phyloP scores from a whole-genome alignment of 768 basidiomycete species.

The Tubosaeta sp. region DNA sequence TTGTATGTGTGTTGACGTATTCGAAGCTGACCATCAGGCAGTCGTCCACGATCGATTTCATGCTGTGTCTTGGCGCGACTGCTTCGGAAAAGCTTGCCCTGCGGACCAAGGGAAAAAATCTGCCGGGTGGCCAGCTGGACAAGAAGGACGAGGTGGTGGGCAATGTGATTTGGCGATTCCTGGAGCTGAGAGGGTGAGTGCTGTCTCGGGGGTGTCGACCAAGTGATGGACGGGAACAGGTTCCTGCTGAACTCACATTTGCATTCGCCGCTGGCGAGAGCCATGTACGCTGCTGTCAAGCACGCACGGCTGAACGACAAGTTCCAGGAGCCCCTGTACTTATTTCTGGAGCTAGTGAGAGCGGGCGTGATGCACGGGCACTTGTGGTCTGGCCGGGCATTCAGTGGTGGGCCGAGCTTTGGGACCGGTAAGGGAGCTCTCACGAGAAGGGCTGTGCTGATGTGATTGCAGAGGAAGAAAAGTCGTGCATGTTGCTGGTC shows the following conservation, averaged over 20 bases:
- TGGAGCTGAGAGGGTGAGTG: slow-evolving; percentile 85
- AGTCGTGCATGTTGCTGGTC: slow-evolving; percentile 89
- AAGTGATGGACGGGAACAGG: slow-evolving; percentile 38
- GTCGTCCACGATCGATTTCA: slow-evolving; percentile 98
- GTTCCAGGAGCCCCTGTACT: slow-evolving; percentile 94
- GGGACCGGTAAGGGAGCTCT: slow-evolving; percentile 64
- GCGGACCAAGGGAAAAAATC: slow-evolving; percentile 71
- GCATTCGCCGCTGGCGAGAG: slow-evolving; percentile 86
- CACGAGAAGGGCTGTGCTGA: slow-evolving; percentile 25
- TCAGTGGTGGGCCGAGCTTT: slow-evolving; percentile 94
- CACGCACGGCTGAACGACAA: slow-evolving; percentile 88
- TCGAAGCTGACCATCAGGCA: slow-evolving; percentile 34
- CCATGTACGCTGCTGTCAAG: slow-evolving; percentile 81
- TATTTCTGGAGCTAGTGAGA: slow-evolving; percentile 92
- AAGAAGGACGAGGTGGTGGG: slow-evolving; percentile 99
- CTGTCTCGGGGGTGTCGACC: neutral
- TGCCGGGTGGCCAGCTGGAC: slow-evolving; percentile 56
- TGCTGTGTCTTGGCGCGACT: slow-evolving; percentile 90
- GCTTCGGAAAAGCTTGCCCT: slow-evolving; percentile 71
- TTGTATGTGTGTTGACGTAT: slow-evolving; percentile 12
- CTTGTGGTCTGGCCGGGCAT: slow-evolving; percentile 80
- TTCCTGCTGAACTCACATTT: slow-evolving; percentile 86
- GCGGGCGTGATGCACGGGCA: slow-evolving; percentile 98
- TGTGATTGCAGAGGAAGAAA: slow-evolving; percentile 73
- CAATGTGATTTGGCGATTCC: slow-evolving; percentile 97